Percentiles rank a stretch among this genome's conserved stretches.
These are phyloP conservation scores for Lactarius evosmus DNA, from an alignment of 768 basidiomycete genomes.

Conservation along the genomic window DNA sequence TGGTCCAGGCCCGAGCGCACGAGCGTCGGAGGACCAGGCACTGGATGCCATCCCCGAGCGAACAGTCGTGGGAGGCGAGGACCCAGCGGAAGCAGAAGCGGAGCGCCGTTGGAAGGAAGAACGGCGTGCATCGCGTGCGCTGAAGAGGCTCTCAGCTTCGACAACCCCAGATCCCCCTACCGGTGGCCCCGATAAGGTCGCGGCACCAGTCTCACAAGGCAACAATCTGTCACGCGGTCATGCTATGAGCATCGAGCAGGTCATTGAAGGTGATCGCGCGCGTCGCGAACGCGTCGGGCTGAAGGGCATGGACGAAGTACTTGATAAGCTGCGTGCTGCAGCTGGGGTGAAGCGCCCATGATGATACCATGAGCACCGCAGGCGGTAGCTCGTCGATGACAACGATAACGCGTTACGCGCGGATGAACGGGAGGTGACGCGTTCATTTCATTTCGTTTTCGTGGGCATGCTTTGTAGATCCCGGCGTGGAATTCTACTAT, in stretches of 20 bases:
- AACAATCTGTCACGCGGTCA: slow-evolving; percentile 12
- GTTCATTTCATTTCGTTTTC: slow-evolving; percentile 5
- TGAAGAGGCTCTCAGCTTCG: slow-evolving; percentile 23
- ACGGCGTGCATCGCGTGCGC: slow-evolving; percentile 25
- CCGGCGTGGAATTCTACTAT: slow-evolving; percentile 9
- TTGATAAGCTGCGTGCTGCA: slow-evolving; percentile 24
- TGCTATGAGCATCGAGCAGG: slow-evolving; percentile 26
- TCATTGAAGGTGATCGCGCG: slow-evolving; percentile 23
- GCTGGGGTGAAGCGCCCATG: slow-evolving; percentile 9
- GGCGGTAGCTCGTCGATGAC: slow-evolving; percentile 11
- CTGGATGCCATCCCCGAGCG: slow-evolving; percentile 26
- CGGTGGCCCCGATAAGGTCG: slow-evolving; percentile 14
- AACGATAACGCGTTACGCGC: slow-evolving; percentile 4
- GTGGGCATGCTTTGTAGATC: slow-evolving; percentile 3
- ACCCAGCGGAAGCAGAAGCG: not conserved
- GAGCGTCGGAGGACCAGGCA: slow-evolving; percentile 22
- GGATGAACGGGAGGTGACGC: slow-evolving; percentile 19
- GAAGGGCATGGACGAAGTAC: slow-evolving; percentile 28
- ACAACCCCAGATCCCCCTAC: not conserved
- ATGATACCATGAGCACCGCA: slow-evolving; percentile 9
- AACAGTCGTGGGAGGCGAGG: slow-evolving; percentile 7
- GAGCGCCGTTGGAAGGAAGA: slow-evolving; percentile 27
- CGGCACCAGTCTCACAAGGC: slow-evolving; percentile 4
- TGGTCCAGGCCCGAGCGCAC: slow-evolving; percentile 22
- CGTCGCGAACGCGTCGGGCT: slow-evolving; percentile 23